Percentiles rank a stretch among this genome's conserved stretches.
These are phyloP conservation scores for Paraphoma chrysanthemicola DNA, from an alignment of 2,329 filamentous ascomycete genomes.

Conservation along the genomic window DNA sequence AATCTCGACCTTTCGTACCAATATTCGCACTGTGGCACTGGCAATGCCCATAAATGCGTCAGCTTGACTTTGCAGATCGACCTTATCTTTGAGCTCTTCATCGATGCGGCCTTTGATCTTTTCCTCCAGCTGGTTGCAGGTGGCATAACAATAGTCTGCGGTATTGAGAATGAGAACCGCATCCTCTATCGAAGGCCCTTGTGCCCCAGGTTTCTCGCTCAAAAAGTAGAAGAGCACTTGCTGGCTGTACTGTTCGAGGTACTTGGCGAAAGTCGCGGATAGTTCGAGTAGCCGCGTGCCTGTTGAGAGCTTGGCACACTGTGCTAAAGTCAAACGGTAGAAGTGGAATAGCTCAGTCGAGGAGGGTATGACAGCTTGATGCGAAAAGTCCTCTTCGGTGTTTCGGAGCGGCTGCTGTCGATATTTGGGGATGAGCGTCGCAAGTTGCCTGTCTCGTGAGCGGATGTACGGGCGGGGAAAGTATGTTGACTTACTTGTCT, in stretches of 20 bases:
- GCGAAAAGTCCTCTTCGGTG: slow-evolving; percentile 88
- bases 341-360: slow-evolving; percentile 98
- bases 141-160: slow-evolving; percentile 95
- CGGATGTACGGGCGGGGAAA: background rate
- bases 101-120: slow-evolving; percentile 93
- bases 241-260: slow-evolving; percentile 94
- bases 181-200: slow-evolving; percentile 72
- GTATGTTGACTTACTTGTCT: slow-evolving; percentile 64
- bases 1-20: slow-evolving; percentile 83
- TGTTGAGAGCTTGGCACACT: slow-evolving; percentile 95
- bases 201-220: slow-evolving; percentile 63
- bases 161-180: slow-evolving; percentile 90
- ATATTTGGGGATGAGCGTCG: slow-evolving; percentile 85
- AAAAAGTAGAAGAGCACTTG: slow-evolving; percentile 82
- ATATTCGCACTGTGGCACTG: slow-evolving; percentile 80
- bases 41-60: slow-evolving; percentile 96
- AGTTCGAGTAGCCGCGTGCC: slow-evolving; percentile 86
- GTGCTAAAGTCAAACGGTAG: slow-evolving; percentile 89
- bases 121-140: slow-evolving; percentile 91
- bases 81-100: slow-evolving; percentile 71
- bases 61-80: slow-evolving; percentile 91
- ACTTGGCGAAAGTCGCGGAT: slow-evolving; percentile 84
- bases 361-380: slow-evolving; percentile 87
- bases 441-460: slow-evolving; percentile 65
- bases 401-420: slow-evolving; percentile 80